Evolutionary conservation across 2,329 filamentous ascomycete genomes (phyloP), one percentile per base, ranked within the genome.

Genomic region (Penicillium sp.): DNA sequence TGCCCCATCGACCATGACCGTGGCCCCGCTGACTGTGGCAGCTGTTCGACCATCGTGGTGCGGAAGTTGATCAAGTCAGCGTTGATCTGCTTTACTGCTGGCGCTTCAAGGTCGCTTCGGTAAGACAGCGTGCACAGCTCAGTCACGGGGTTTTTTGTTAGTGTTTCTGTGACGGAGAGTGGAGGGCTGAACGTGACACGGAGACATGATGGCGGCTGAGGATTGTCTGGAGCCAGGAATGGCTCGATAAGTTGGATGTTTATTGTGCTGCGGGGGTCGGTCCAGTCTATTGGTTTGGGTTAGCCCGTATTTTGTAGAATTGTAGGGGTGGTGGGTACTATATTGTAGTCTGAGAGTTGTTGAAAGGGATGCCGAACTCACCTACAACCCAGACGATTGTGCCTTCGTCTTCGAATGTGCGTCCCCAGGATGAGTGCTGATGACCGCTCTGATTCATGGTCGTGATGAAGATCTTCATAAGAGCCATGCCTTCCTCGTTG

Each of bases 91-190:
- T 49, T 64, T 18, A 60, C 68, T 11, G 72, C 68, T 1, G 58
- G 44, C 4, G 67, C 65, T 5, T 70, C 61, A 48, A 72, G 59
- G 22, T 73, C 62, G 29, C 66, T 66, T 0, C 74, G 65, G 58
- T 82, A 79, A 59, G 77, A 76, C 31, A 80, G 70, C 0, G 71
- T 72, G 10, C 75, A 69, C 32, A 82, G 67, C 63, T 85, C 82
- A 1, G 81, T 82, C 2, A 81, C 70, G 2, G 81, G 79, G 38
- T 74, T 71, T 18, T 68, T 61, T 32, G 71, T 71, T 2, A 68
- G 56, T 0, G 69, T 66, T n/a, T 65, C 61, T 9, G 67, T 69
- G 43, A 57, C 57, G 6, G 60, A 58, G 53, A 65, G 60, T 2
- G 67, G 45, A 5, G 72, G 71, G 18, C 44, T 68, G 31, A 76